Percentiles rank a stretch among this genome's conserved stretches.
These are phyloP conservation scores for Panaeolus cyanescens DNA, from an alignment of 768 basidiomycete species.

Conservation along the genomic window DNA sequence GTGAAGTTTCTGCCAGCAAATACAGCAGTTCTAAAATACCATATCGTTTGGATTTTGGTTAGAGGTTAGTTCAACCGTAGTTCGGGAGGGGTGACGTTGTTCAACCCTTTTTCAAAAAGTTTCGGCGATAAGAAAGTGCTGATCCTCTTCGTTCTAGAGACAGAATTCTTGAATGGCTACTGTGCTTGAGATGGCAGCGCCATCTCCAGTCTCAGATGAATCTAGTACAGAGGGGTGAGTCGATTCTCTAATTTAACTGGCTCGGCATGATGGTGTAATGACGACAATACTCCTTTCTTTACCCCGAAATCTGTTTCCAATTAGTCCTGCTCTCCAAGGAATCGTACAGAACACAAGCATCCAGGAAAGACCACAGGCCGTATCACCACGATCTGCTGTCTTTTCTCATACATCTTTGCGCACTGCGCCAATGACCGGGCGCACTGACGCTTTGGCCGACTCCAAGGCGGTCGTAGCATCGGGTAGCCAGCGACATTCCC, in stretches of 20 bases:
- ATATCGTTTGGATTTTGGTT: not conserved
- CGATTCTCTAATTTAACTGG: not conserved
- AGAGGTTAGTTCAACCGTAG: not conserved
- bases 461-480: conserved; percentile 8
- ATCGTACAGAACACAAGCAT: conserved; percentile 19
- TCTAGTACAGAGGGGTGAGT: conserved; percentile 23
- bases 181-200: conserved; percentile 7
- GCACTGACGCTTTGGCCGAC: conserved; percentile 1
- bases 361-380: conserved; percentile 20
- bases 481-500: not conserved
- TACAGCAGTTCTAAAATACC: not conserved
- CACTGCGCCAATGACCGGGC: conserved; percentile 7
- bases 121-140: conserved; percentile 1
- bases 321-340: conserved; percentile 16
- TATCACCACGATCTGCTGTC: conserved; percentile 26
- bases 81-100: not conserved
- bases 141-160: not conserved
- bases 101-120: not conserved
- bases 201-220: conserved; percentile 22
- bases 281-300: conserved; percentile 2
- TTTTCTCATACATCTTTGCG: conserved; percentile 24
- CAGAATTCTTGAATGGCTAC: not conserved
- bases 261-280: not conserved
- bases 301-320: conserved; percentile 2
- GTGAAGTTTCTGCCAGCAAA: not conserved